Base-by-base conservation (phyloP, 495 filamentous ascomycete genomes). In the Annulohypoxylon nitens region DNA sequence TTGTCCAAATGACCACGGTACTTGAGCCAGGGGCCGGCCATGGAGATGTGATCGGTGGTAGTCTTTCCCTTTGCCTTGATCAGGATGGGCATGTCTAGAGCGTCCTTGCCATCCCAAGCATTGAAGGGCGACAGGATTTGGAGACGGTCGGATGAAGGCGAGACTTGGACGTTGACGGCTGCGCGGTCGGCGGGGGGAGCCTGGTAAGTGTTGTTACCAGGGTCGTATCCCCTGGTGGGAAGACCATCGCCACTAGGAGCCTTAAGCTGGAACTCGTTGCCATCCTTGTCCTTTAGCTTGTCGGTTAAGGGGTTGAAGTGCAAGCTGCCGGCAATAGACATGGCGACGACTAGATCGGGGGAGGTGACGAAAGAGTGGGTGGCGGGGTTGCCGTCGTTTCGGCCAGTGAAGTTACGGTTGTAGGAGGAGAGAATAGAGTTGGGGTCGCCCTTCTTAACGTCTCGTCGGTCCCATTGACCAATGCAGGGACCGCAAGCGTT, bases 1-100 rank as follows among this genome's bases (percentile, higher is more conserved):
- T 99, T 99, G 88, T 99, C 97, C 80, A 99, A 88, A 82, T 99
- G 96, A 55, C 96, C 96, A 89, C 97, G 94, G 90, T 99, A 99
- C 88, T 99, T 99, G 83, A 99, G 89, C 96, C 96, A 99, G 53
- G 96, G 96, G 73, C 96, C 96, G 79, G 96, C 96, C 93, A 95
- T 98, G 68, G 97, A 98, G 84, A 99, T 99, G 87, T 98, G 97
- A 78, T 99, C 96, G 73, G 96, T 99, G 67, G 96, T 99, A 70
- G 97, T 98, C 91, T 99, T 99, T 81, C 96, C 96, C 86, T 97
- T 84, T 70, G 91, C 88, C 91, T 99, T 99, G 89, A 99, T 99
- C 72, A 99, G 87, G 81, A 99, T 97, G 51, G 97, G 96, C 76
- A 96, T 86, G 82, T 93, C 91, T 18, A 81, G 83, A 69, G 92